Evolutionary conservation across 345 rosid species (phyloP).

Genomic region (Hypericum perforatum): DNA sequence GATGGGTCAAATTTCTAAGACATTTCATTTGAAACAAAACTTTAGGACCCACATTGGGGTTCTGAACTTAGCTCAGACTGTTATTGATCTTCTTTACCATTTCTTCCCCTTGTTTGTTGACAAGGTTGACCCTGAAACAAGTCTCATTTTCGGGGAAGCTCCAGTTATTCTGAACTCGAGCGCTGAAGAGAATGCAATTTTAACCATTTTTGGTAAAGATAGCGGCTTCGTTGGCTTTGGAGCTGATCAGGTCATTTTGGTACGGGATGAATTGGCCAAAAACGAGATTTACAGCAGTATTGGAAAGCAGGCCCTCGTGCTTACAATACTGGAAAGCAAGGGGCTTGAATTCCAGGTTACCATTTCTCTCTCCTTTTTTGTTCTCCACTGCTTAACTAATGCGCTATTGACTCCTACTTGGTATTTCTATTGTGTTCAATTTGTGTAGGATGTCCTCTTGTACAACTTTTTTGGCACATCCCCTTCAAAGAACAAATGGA

Average conservation of each 20-base stretch:
- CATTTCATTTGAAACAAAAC: too few species aligned
- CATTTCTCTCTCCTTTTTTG: neutral
- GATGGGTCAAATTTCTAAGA: too few species aligned
- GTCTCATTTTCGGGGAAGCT: too few species aligned
- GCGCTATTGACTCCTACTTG: too few species aligned
- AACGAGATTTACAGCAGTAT: constrained; percentile 20
- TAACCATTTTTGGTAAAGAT: too few species aligned
- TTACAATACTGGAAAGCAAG: constrained; percentile 39
- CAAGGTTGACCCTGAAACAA: too few species aligned
- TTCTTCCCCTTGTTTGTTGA: too few species aligned
- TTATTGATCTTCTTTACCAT: too few species aligned
- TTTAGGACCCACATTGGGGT: too few species aligned
- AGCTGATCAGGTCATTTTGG: constrained; percentile 44
- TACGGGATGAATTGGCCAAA: constrained; percentile 29
- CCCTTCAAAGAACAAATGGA: constrained; percentile 35
- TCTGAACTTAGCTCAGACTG: too few species aligned
- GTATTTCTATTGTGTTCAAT: neutral
- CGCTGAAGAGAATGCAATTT: too few species aligned
- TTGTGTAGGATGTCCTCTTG: constrained; percentile 35
- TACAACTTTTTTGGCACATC: constrained; percentile 47
- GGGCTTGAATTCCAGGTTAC: constrained; percentile 47
- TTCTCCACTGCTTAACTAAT: neutral
- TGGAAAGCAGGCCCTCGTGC: constrained; percentile 43
- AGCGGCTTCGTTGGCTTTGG: constrained; percentile 29
- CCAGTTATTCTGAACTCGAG: too few species aligned